phyloP scores from a whole-genome alignment of 768 basidiomycete species.

The Hygrophorus pudorinus region DNA sequence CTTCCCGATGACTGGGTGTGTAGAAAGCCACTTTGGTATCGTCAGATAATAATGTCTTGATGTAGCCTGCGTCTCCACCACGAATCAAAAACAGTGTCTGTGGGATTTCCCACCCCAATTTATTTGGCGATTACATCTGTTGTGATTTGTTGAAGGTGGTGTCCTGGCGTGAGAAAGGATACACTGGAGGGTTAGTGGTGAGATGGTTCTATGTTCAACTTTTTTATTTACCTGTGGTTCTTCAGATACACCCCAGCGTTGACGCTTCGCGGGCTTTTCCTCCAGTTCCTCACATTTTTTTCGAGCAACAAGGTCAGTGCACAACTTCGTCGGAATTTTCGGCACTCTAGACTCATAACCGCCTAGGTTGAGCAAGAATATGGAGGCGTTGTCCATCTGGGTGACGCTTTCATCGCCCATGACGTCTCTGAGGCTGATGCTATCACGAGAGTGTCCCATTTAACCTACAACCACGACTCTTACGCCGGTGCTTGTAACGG shows the following conservation, averaged over 20 bases:
- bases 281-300: constrained; percentile 36
- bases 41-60: neutral
- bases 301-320: constrained; percentile 23
- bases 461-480: neutral
- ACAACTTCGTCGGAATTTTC: neutral
- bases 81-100: constrained; percentile 23
- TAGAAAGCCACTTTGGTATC: constrained; percentile 15
- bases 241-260: constrained; percentile 33
- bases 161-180: constrained; percentile 17
- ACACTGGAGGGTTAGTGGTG: constrained; percentile 25
- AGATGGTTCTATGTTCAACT: neutral
- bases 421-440: neutral
- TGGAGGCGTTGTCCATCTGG: constrained; percentile 20
- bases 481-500: too few species aligned
- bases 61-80: constrained; percentile 29
- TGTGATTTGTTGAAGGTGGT: constrained; percentile 30
- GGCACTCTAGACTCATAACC: neutral
- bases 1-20: constrained; percentile 24
- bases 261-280: constrained; percentile 34
- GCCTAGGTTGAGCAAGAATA: constrained; percentile 27
- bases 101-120: constrained; percentile 28
- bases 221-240: neutral
- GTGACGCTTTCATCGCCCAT: constrained; percentile 12
- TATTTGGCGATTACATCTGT: constrained; percentile 27
- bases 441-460: neutral